Conservation (phyloP, 2,329 filamentous ascomycete species). For the Epichloe baconii region DNA sequence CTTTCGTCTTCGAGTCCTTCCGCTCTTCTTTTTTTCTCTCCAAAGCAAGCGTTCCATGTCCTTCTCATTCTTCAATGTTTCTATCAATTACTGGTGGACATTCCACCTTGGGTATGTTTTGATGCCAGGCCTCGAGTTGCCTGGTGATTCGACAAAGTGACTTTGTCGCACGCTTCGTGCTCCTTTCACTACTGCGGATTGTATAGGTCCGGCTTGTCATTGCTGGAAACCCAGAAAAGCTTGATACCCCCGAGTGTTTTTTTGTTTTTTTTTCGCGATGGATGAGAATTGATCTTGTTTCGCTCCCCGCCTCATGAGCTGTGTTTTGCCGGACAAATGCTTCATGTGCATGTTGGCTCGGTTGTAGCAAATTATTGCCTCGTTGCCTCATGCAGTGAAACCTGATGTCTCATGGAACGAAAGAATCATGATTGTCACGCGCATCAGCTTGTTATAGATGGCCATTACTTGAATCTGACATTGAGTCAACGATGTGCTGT, state of each 20-base stretch:
- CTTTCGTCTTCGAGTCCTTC: background rate
- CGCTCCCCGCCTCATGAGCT: background rate
- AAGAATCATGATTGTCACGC: background rate
- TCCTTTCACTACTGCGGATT: background rate
- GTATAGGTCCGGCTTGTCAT: background rate
- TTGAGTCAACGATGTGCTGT: background rate
- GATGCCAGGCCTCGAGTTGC: conserved; percentile 7
- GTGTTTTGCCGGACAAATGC: background rate
- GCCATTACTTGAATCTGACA: background rate
- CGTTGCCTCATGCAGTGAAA: background rate
- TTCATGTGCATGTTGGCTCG: background rate
- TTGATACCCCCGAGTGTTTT: conserved; percentile 24
- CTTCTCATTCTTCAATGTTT: background rate
- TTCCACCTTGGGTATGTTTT: conserved; percentile 6
- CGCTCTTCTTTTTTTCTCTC: conserved; percentile 11
- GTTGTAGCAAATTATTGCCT: background rate
- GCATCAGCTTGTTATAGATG: background rate
- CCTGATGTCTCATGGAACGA: background rate
- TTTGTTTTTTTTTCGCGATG: conserved; percentile 8
- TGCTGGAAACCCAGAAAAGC: conserved; percentile 14
- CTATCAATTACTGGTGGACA: background rate
- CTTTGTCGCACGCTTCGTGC: conserved; percentile 7
- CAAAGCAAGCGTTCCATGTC: conserved; percentile 9
- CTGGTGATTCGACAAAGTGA: conserved; percentile 13
- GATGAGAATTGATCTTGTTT: background rate